phyloP scores from a whole-genome alignment of 2,329 filamentous ascomycete genomes.

The Botrytis cinerea region DNA sequence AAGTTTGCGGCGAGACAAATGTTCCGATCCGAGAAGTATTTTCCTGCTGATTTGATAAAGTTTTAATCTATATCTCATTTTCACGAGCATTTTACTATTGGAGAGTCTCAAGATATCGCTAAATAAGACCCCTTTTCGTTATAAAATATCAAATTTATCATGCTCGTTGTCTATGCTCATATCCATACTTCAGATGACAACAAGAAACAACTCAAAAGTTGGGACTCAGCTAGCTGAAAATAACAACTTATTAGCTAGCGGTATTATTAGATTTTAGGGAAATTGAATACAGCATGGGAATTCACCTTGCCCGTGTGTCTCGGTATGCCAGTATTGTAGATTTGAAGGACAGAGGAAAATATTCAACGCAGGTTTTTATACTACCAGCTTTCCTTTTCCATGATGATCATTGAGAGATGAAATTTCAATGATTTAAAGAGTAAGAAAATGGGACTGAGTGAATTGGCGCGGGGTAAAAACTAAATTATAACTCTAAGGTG shows the following conservation, averaged over 20 bases:
- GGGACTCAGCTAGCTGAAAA: not conserved
- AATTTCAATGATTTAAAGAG: rapidly evolving
- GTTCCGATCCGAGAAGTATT: not conserved
- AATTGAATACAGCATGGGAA: too few relatives aligned
- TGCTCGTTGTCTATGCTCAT: rapidly evolving
- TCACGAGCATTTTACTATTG: not conserved
- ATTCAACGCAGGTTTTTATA: not conserved
- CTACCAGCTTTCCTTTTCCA: not conserved
- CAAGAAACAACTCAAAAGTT: not conserved
- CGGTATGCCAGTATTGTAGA: not conserved
- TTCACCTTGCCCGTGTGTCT: not conserved
- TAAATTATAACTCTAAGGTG: not conserved
- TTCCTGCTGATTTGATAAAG: not conserved
- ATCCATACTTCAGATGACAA: not conserved
- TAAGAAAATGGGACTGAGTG: not conserved
- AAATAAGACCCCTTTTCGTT: not conserved
- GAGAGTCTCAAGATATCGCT: too few relatives aligned
- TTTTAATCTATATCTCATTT: not conserved
- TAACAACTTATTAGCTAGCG: too few relatives aligned
- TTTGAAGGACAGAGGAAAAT: not conserved
- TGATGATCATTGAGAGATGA: not conserved
- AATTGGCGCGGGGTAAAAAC: not conserved
- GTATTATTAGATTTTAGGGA: not conserved
- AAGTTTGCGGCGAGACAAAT: not conserved
- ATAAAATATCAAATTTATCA: not conserved